Evolutionary conservation across 768 basidiomycete species (phyloP).

Genomic region (Tylopilus subfusipes): DNA sequence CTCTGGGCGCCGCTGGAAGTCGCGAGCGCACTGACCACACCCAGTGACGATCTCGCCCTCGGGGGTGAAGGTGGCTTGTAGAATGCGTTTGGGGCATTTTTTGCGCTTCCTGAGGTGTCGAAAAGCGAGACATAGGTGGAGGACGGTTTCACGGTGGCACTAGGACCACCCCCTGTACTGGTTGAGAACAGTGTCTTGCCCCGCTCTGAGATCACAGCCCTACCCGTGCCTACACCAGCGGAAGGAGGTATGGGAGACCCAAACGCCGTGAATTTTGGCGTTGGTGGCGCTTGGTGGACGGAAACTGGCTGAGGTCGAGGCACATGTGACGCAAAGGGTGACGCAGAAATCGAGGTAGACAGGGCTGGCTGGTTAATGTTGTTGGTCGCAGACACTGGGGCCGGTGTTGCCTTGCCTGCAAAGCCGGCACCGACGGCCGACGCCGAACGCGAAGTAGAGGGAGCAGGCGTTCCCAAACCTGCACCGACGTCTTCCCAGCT

Average conservation of each 20-base stretch:
- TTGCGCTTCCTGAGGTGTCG: constrained; percentile 45
- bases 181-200: constrained; percentile 16
- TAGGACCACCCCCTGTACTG: not conserved
- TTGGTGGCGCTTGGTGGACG: constrained; percentile 4
- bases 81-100: constrained; percentile 60
- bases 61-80: constrained; percentile 47
- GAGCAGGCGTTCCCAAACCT: constrained; percentile 10
- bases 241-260: constrained; percentile 21
- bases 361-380: not conserved
- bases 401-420: constrained; percentile 3
- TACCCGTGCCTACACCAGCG: not conserved
- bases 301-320: constrained; percentile 4
- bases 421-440: constrained; percentile 2
- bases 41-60: not conserved
- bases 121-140: constrained; percentile 33
- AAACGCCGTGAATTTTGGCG: constrained; percentile 26
- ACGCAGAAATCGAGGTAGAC: not conserved
- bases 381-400: not conserved
- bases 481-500: constrained; percentile 61
- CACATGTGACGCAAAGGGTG: constrained; percentile 8
- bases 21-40: not conserved
- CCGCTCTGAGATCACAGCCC: constrained; percentile 15
- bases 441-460: constrained; percentile 7
- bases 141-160: constrained; percentile 3
- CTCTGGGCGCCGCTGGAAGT: not conserved